Evolutionary conservation across 345 rosid species (phyloP).

Genomic region (Eutrema japonicum): DNA sequence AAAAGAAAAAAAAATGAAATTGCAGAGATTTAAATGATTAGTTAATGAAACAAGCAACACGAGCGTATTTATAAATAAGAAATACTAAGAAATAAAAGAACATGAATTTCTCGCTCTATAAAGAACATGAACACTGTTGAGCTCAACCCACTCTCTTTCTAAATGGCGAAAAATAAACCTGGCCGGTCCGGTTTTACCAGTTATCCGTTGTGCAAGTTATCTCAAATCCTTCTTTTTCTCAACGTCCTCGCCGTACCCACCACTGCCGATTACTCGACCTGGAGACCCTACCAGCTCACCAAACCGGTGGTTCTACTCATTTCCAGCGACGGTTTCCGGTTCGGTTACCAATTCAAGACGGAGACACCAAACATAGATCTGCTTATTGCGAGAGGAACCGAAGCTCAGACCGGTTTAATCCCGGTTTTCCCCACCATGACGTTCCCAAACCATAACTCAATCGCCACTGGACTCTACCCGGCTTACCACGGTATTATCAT

Average conservation of each 20-base stretch:
- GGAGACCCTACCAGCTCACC: conserved; percentile 52
- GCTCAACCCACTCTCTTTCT: neutral
- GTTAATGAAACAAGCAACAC: neutral
- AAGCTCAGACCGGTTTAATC: conserved; percentile 80
- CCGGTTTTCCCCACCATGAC: conserved; percentile 89
- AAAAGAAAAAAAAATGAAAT: too few relatives aligned
- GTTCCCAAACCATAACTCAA: conserved; percentile 89
- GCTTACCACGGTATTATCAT: conserved; percentile 78
- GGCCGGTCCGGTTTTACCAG: neutral
- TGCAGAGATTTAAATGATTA: neutral
- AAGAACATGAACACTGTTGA: conserved; percentile 11
- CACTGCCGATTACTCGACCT: conserved; percentile 13
- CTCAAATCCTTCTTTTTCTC: conserved; percentile 52
- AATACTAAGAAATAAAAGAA: too few relatives aligned
- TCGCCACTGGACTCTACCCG: conserved; percentile 91
- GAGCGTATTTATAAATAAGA: neutral
- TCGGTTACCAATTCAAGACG: conserved; percentile 90
- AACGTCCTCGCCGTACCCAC: conserved; percentile 45
- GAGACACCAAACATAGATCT: conserved; percentile 73
- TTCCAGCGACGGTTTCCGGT: conserved; percentile 91
- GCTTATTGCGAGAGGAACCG: conserved; percentile 73
- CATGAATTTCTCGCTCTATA: neutral
- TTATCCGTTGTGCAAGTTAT: conserved; percentile 10
- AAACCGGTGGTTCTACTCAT: conserved; percentile 72
- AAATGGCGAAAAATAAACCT: conserved; percentile 10